Evolutionary conservation across 2,329 filamentous ascomycete genomes (phyloP), one percentile per base, ranked within the genome.

Genomic region (Colletotrichum gigasporum): DNA sequence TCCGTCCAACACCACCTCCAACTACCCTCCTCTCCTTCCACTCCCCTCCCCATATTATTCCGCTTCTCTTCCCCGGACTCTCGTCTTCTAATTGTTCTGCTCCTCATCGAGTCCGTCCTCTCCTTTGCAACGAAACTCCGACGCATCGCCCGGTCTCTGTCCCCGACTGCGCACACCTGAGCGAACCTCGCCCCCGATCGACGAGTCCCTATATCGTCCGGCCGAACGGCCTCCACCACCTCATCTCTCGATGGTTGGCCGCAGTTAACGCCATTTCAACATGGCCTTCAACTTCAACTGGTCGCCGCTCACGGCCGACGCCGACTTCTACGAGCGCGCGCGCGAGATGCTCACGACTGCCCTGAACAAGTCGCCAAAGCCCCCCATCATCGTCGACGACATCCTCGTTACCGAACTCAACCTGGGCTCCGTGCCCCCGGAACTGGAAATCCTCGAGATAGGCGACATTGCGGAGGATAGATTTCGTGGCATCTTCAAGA

Each of bases 221-320:
- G 52, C 50, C 54, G 32, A 35, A n/a, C 56, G 62, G 63, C 59
- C 63, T 63, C 9, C 51, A 63, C 37, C 44, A 53, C 51, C 9
- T 55, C 47, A 22, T 55, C 54, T 42, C 61, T 66, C 66, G 59
- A 68, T 68, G 66, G 64, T 68, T 56, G 50, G 48, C 55, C 60
- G 66, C 68, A 67, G 47, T 71, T 74, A 76, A 69, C 68, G 81
- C 80, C 79, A 82, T 81, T 79, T 80, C 79, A 85, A 81, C 80
- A 99, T 99, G 96, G 96, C 96, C 71, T 99, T 99, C 91, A 98
- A 98, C 85, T 99, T 99, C 92, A 98, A 98, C 93, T 99, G 96
- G 96, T 97, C 94, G 87, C 96, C 96, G 75, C 87, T 99, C 70
- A 96, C 96, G 82, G 95, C 95, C 75, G 96, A 98, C 82, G 95